phyloP scores from a whole-genome alignment of 2,329 filamentous ascomycete genomes.

The Talaromyces islandicus region DNA sequence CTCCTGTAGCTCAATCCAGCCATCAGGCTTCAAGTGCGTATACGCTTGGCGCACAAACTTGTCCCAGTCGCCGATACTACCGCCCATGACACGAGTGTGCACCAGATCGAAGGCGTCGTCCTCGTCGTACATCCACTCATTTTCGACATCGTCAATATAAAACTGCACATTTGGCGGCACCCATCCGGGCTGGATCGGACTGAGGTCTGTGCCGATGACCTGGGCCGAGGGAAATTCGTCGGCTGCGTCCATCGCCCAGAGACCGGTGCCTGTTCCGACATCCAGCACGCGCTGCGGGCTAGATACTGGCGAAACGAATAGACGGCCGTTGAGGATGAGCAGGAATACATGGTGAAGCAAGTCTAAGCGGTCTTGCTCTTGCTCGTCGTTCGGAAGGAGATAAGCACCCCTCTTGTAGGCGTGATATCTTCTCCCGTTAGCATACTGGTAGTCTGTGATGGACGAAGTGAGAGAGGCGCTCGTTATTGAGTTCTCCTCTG shows the following conservation, averaged over 20 bases:
- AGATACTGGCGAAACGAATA: conserved; percentile 40
- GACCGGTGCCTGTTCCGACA: conserved; percentile 46
- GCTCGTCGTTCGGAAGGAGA: conserved; percentile 6
- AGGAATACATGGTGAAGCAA: conserved; percentile 35
- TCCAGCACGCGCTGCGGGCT: conserved; percentile 40
- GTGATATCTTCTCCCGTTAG: conserved; percentile 6
- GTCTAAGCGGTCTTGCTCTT: conserved; percentile 7
- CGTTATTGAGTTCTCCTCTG: not conserved
- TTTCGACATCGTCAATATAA: conserved; percentile 7
- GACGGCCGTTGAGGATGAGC: conserved; percentile 41
- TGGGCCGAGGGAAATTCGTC: conserved; percentile 14
- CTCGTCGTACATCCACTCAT: conserved; percentile 4
- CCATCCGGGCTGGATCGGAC: conserved; percentile 12
- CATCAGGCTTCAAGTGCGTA: conserved; percentile 36
- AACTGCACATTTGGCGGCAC: conserved; percentile 11
- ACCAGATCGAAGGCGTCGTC: conserved; percentile 12
- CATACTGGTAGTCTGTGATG: conserved; percentile 2
- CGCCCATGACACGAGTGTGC: conserved; percentile 7
- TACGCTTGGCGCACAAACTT: conserved; percentile 1
- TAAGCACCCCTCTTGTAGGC: conserved; percentile 5
- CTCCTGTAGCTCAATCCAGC: conserved; percentile 42
- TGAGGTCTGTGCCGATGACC: conserved; percentile 10
- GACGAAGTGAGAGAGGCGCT: conserved; percentile 4
- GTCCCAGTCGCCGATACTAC: conserved; percentile 6
- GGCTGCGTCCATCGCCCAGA: conserved; percentile 52